Evolutionary conservation across 495 filamentous ascomycete species (phyloP).

Genomic region (Penicilliopsis zonata): DNA sequence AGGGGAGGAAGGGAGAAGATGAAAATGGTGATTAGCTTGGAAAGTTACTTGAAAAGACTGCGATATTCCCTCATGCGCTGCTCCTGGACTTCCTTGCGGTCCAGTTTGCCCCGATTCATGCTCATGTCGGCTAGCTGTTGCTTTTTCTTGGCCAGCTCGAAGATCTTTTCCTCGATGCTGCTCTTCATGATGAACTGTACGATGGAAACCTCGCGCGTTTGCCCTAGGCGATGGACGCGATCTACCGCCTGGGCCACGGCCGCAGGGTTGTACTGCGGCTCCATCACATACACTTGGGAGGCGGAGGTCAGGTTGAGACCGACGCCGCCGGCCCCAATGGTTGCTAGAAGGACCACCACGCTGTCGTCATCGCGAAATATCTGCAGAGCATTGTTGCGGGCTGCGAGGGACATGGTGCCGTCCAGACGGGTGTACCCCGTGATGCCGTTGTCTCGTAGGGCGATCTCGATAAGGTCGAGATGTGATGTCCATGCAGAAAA

Average conservation of each 20-base stretch:
- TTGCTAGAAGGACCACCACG: conserved; percentile 74
- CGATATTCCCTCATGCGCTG: conserved; percentile 69
- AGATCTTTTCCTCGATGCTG: conserved; percentile 92
- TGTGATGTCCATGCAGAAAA: conserved; percentile 93
- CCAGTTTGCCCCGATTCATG: conserved; percentile 59
- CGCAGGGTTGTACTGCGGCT: conserved; percentile 93
- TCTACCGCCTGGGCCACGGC: conserved; percentile 91
- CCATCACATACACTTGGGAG: conserved; percentile 89
- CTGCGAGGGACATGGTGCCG: conserved; percentile 65
- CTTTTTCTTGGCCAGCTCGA: conserved; percentile 83
- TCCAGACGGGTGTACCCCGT: conserved; percentile 65
- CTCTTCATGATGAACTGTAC: conserved; percentile 76
- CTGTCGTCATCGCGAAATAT: conserved; percentile 59
- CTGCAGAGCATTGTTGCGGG: conserved; percentile 60
- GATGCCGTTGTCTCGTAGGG: conserved; percentile 55
- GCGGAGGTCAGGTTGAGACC: conserved; percentile 84
- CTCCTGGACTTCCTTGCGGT: conserved; percentile 63
- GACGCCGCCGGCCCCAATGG: conserved; percentile 83
- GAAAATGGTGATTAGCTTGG: conserved; percentile 1
- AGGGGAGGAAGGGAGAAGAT: conserved; percentile 1
- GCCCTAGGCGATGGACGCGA: conserved; percentile 85
- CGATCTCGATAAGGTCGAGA: conserved; percentile 84
- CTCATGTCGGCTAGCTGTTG: conserved; percentile 74
- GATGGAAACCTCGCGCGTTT: conserved; percentile 71
- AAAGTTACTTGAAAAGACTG: conserved; percentile 60